Evolutionary conservation across 495 filamentous ascomycete species (phyloP).

Genomic region (Symbiotaphrina buchneri): DNA sequence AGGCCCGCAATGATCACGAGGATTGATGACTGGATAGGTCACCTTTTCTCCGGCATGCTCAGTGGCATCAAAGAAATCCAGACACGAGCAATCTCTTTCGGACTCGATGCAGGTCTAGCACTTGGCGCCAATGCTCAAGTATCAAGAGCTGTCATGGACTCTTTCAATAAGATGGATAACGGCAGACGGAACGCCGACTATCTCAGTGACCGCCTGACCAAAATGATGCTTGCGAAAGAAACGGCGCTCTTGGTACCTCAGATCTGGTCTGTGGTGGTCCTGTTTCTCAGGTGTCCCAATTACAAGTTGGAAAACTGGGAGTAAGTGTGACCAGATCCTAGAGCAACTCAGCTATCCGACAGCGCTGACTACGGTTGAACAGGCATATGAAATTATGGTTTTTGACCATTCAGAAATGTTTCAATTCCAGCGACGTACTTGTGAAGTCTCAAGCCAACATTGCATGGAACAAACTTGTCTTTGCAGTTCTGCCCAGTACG

Average conservation of each 20-base stretch:
- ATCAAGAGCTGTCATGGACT: constrained; percentile 35
- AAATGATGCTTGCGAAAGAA: constrained; percentile 46
- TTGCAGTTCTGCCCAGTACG: constrained; percentile 36
- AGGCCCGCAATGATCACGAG: constrained; percentile 38
- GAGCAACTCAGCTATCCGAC: too few species aligned
- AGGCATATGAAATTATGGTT: constrained; percentile 52
- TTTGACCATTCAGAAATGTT: constrained; percentile 53
- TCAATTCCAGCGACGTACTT: constrained; percentile 52
- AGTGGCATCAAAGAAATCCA: constrained; percentile 57
- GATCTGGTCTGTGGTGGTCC: constrained; percentile 65
- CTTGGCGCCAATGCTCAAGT: constrained; percentile 42
- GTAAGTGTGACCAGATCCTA: too few species aligned
- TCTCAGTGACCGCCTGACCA: constrained; percentile 38
- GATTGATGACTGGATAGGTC: constrained; percentile 46
- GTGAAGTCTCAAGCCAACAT: constrained; percentile 56
- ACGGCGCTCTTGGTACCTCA: constrained; percentile 49
- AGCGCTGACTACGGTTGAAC: too few species aligned
- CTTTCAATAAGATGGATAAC: constrained; percentile 16
- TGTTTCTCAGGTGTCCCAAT: constrained; percentile 43
- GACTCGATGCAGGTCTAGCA: constrained; percentile 36
- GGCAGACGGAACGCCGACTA: constrained; percentile 36
- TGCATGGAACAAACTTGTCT: constrained; percentile 71
- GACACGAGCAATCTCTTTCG: constrained; percentile 46
- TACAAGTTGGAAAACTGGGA: constrained; percentile 48
- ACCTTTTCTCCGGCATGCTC: constrained; percentile 62